phyloP scores from a whole-genome alignment of 805 yeast genomes.

The Scheffersomyces amazonensis region DNA sequence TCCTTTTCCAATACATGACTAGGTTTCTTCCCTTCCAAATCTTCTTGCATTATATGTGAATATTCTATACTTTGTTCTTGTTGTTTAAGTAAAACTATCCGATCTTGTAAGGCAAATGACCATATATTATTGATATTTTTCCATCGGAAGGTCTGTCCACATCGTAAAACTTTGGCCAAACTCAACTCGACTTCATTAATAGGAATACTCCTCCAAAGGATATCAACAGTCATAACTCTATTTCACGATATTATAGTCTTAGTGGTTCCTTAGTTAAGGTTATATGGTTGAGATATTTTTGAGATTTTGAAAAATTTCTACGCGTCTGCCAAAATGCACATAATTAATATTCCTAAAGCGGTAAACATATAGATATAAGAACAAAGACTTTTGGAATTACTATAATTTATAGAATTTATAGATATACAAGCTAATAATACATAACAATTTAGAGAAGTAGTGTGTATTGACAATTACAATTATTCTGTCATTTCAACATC shows the following conservation, averaged over 20 bases:
- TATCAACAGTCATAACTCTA: conserved; percentile 25
- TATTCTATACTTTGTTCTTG: conserved; percentile 50
- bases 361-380: neutral
- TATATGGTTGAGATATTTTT: too few relatives aligned
- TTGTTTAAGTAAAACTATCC: conserved; percentile 66
- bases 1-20: conserved; percentile 14
- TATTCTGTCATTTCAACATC: conserved; percentile 12
- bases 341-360: too few relatives aligned
- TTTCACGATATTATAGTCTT: too few relatives aligned
- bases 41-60: conserved; percentile 32
- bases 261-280: too few relatives aligned
- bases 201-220: conserved; percentile 20
- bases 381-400: too few relatives aligned
- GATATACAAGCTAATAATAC: too few relatives aligned
- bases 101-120: conserved; percentile 59
- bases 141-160: conserved; percentile 90
- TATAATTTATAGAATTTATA: too few relatives aligned
- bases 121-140: conserved; percentile 58
- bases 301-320: too few relatives aligned
- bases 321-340: too few relatives aligned
- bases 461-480: too few relatives aligned
- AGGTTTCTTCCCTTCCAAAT: conserved; percentile 2
- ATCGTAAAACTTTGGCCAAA: conserved; percentile 65
- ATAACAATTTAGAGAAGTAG: too few relatives aligned
- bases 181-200: conserved; percentile 43